Evolutionary conservation across 1,284 basidiomycete genomes (phyloP).

Genomic region (Lentinus polychrous): DNA sequence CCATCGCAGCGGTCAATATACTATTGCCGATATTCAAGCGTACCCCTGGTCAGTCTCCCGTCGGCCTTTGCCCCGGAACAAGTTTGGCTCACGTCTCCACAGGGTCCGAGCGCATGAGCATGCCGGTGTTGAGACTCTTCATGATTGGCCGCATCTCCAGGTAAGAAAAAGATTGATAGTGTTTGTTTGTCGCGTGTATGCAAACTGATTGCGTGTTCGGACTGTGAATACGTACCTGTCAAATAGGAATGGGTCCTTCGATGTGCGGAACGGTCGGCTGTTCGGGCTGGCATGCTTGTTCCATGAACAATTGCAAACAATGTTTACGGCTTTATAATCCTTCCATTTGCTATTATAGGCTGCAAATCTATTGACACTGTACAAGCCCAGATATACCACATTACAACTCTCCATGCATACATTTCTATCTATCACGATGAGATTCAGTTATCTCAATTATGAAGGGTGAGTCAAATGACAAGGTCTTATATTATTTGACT

Average conservation of each 20-base stretch:
- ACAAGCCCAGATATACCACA: neutral
- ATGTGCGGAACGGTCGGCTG: slow-evolving; percentile 33
- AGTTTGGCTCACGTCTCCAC: neutral
- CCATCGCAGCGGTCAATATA: slow-evolving; percentile 53
- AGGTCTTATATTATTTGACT: too few species aligned
- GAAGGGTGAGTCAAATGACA: too few species aligned
- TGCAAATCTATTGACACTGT: too few species aligned
- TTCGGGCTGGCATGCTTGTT: slow-evolving; percentile 28
- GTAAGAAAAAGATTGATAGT: slow-evolving; percentile 7
- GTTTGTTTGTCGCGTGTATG: neutral
- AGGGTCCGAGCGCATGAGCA: slow-evolving; percentile 34
- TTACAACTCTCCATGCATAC: neutral
- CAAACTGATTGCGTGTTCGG: too few species aligned
- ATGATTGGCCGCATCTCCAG: slow-evolving; percentile 32
- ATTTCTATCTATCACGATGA: neutral
- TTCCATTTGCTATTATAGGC: neutral
- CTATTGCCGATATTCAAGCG: slow-evolving; percentile 59
- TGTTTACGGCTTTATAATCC: neutral
- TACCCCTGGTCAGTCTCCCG: slow-evolving; percentile 37
- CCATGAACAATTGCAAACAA: slow-evolving; percentile 8
- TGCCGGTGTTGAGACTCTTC: slow-evolving; percentile 45
- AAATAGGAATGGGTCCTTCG: slow-evolving; percentile 45
- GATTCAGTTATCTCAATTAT: neutral
- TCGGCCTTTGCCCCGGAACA: neutral
- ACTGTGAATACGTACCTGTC: slow-evolving; percentile 29